These are phyloP conservation scores for Ceriops tagal DNA, from an alignment of 345 rosid species.

Conservation along the genomic window DNA sequence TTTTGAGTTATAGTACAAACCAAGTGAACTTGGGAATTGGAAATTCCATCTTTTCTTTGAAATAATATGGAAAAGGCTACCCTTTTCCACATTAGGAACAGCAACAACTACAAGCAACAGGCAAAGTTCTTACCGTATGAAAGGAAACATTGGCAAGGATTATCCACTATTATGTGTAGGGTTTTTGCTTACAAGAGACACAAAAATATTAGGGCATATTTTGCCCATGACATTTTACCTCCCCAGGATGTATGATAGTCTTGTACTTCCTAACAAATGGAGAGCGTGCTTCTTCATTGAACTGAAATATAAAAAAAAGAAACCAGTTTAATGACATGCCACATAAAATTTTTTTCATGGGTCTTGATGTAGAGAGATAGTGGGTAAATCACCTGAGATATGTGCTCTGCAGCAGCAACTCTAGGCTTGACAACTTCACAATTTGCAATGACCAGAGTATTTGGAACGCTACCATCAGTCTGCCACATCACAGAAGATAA, in stretches of 20 bases:
- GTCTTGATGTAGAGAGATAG: neutral
- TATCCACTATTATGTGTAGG: neutral
- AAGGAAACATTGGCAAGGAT: neutral
- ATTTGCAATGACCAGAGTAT: constrained; percentile 84
- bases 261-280: constrained; percentile 98
- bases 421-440: constrained; percentile 79
- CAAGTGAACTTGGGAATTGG: too few relatives aligned
- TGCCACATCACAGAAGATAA: constrained; percentile 25
- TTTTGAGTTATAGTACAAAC: neutral
- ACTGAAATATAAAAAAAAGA: constrained; percentile 38
- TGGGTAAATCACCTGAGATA: constrained; percentile 54
- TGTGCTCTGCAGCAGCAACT: constrained; percentile 84
- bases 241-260: constrained; percentile 99
- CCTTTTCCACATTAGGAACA: too few relatives aligned
- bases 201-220: neutral
- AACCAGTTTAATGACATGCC: neutral
- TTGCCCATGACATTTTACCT: constrained; percentile 41
- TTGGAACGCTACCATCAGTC: constrained; percentile 93
- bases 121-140: too few relatives aligned
- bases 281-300: constrained; percentile 97
- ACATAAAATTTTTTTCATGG: neutral
- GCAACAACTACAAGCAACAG: too few relatives aligned
- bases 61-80: too few relatives aligned
- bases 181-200: neutral
- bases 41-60: too few relatives aligned